Percentiles rank a stretch among this genome's conserved stretches.
Conservation (phyloP, 116 monocot genomes). For the Dioscorea cayenensis region DNA sequence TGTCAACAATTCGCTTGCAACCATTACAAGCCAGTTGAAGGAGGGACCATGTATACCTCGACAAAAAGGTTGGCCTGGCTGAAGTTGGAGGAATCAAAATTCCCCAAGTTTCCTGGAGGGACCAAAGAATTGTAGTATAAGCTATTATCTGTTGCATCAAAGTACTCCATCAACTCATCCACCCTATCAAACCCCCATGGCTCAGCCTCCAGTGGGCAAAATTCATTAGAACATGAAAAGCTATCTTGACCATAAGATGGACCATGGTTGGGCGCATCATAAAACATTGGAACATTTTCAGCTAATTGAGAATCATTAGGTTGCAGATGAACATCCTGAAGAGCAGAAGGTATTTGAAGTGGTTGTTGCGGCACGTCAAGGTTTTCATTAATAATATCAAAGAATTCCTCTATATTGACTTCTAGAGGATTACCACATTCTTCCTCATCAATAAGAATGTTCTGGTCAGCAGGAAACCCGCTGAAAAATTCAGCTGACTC, state of each 20-base stretch:
- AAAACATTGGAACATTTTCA: constrained; percentile 19
- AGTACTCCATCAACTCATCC: constrained; percentile 56
- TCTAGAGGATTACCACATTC: constrained; percentile 6
- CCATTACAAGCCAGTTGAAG: neutral
- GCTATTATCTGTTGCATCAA: constrained; percentile 43
- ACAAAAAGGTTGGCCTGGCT: neutral
- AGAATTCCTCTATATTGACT: constrained; percentile 26
- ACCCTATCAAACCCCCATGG: constrained; percentile 28
- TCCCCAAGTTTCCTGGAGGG: constrained; percentile 1
- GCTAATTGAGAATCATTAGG: constrained; percentile 10
- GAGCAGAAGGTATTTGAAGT: constrained; percentile 6
- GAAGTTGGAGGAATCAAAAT: constrained; percentile 8
- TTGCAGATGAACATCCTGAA: constrained; percentile 17
- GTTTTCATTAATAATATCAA: constrained; percentile 17
- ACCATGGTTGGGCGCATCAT: constrained; percentile 26
- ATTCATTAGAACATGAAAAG: constrained; percentile 12
- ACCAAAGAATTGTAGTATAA: constrained; percentile 13
- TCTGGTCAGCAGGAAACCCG: constrained; percentile 4
- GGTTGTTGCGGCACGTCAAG: constrained; percentile 2
- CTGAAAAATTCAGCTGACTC: constrained; percentile 1
- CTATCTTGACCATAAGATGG: constrained; percentile 1
- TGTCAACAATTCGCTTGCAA: too few species aligned
- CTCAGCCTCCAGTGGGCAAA: constrained; percentile 10
- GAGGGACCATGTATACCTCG: constrained; percentile 13
- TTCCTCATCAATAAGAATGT: constrained; percentile 1